These are phyloP conservation scores for Theobroma grandiflorum DNA, from an alignment of 441 rosid genomes.

Conservation along the genomic window DNA sequence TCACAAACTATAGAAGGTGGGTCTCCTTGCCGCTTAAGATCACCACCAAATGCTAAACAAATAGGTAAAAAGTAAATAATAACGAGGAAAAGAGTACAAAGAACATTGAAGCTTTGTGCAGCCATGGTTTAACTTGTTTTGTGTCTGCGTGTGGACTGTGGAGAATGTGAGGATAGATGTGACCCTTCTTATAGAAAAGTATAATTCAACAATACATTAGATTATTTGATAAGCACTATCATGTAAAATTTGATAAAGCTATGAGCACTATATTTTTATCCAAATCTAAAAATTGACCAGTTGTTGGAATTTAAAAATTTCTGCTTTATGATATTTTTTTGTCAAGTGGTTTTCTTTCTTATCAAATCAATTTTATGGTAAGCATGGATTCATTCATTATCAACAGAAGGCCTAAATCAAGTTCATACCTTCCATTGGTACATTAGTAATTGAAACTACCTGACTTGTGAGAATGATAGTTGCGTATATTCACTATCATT, in stretches of 20 bases:
- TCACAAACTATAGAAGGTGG: conserved; percentile 20
- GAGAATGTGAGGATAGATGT: too few relatives aligned
- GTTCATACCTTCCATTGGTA: background rate
- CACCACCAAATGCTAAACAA: background rate
- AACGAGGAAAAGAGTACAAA: background rate
- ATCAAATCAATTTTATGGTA: conserved; percentile 1
- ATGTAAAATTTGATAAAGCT: too few relatives aligned
- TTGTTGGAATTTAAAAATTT: background rate
- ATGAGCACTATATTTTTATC: too few relatives aligned
- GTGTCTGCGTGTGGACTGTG: too few relatives aligned
- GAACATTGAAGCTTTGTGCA: background rate
- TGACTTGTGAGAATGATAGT: background rate
- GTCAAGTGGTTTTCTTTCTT: background rate
- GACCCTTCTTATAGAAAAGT: too few relatives aligned
- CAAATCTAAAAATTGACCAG: background rate
- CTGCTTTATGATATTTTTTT: background rate
- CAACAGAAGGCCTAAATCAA: background rate
- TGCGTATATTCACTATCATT: background rate
- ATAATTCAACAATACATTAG: too few relatives aligned
- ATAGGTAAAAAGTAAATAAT: background rate
- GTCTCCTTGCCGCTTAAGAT: background rate
- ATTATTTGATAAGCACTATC: too few relatives aligned
- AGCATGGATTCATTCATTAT: background rate
- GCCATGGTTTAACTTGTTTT: background rate
- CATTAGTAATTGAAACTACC: conserved; percentile 12